These are phyloP conservation scores for Penicillium sp. DNA, from an alignment of 2,329 filamentous ascomycete species.

Conservation along the genomic window DNA sequence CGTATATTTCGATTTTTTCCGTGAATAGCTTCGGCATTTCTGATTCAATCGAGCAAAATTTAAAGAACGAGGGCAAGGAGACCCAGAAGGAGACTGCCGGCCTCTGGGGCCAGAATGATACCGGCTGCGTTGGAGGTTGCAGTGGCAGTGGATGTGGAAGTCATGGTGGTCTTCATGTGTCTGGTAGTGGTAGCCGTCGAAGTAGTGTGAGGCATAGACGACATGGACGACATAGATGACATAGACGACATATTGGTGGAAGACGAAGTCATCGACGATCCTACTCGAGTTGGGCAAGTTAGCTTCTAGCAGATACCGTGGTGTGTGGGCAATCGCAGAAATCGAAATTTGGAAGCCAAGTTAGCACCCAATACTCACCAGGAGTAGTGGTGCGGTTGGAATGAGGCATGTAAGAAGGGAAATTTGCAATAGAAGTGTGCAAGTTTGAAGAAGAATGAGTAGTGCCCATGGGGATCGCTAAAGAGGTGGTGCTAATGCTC, in stretches of 20 bases:
- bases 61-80: constrained; percentile 26
- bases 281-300: not conserved
- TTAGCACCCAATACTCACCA: constrained; percentile 26
- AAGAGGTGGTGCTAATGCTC: constrained; percentile 6
- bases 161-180: constrained; percentile 13
- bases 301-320: not conserved
- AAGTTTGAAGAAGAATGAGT: not conserved
- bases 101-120: constrained; percentile 24
- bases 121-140: constrained; percentile 26
- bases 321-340: not conserved
- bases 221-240: no score
- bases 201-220: constrained; percentile 12
- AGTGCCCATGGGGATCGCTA: not conserved
- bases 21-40: not conserved
- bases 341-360: constrained; percentile 11
- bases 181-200: constrained; percentile 19
- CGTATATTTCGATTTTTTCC: not conserved
- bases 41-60: not conserved
- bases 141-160: constrained; percentile 19
- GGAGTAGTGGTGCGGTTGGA: constrained; percentile 18
- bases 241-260: constrained; percentile 9
- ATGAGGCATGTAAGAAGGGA: constrained; percentile 1
- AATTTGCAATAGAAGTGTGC: constrained; percentile 9
- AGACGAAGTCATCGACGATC: not conserved
- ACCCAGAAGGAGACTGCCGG: constrained; percentile 27